A percentile compares a stretch with the other conserved stretches of the same genome.
phyloP scores from a whole-genome alignment of 2,329 filamentous ascomycete genomes.

The Cercospora brassicicola region DNA sequence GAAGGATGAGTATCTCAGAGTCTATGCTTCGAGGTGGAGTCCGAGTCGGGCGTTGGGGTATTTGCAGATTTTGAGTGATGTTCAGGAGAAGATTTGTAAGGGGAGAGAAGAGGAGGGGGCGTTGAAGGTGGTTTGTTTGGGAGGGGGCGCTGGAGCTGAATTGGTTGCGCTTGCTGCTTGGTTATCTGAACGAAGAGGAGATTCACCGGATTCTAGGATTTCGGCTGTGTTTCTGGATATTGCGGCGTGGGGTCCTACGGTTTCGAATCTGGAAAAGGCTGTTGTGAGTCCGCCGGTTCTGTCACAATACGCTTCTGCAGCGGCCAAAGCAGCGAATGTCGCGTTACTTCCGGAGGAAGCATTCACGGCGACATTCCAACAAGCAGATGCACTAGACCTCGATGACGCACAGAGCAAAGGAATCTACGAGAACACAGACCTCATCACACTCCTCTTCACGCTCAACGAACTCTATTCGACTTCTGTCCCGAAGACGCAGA shows the following conservation, averaged over 20 bases:
- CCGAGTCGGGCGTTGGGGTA: constrained; percentile 83
- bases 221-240: constrained; percentile 72
- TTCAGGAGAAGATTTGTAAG: constrained; percentile 30
- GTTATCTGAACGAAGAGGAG: constrained; percentile 32
- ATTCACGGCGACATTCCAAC: constrained; percentile 47
- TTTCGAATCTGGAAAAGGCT: constrained; percentile 57
- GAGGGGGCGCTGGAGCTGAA: constrained; percentile 66
- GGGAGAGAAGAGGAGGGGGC: not conserved
- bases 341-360: constrained; percentile 38
- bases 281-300: constrained; percentile 55
- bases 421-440: constrained; percentile 36
- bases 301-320: constrained; percentile 51
- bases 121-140: constrained; percentile 57
- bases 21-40: constrained; percentile 89
- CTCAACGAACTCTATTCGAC: constrained; percentile 90
- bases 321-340: constrained; percentile 45
- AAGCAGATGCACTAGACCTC: constrained; percentile 53
- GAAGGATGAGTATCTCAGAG: constrained; percentile 67
- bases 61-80: constrained; percentile 55
- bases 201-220: not conserved
- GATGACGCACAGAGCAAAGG: constrained; percentile 40
- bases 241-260: constrained; percentile 70
- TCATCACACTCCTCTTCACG: constrained; percentile 88
- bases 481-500: constrained; percentile 72
- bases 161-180: constrained; percentile 63